A percentile compares a stretch with the other conserved stretches of the same genome.
Evolutionary conservation across 1,284 basidiomycete species (phyloP).

Genomic region (Marasmius fiardii): DNA sequence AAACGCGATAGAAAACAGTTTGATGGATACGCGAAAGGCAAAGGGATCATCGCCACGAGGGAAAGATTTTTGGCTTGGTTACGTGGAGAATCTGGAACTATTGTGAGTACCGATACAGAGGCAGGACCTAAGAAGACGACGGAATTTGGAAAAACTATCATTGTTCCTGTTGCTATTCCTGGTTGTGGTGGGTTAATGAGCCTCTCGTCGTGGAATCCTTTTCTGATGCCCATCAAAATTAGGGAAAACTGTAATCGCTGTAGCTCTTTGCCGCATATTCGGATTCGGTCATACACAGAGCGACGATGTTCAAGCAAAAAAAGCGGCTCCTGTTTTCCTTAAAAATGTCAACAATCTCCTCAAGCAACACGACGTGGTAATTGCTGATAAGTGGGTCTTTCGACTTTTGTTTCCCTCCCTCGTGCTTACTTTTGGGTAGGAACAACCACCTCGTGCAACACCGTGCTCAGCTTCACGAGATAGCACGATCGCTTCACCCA

Average conservation of each 20-base stretch:
- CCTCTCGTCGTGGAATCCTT: background rate
- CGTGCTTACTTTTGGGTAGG: conserved; percentile 34
- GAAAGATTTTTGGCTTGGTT: conserved; percentile 79
- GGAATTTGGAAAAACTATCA: conserved; percentile 73
- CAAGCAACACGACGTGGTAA: conserved; percentile 70
- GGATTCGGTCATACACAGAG: conserved; percentile 88
- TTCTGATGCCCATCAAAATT: conserved; percentile 25
- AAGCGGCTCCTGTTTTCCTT: conserved; percentile 74
- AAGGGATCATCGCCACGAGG: conserved; percentile 83
- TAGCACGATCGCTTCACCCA: conserved; percentile 36
- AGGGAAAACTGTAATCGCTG: conserved; percentile 82
- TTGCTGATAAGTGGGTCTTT: conserved; percentile 77
- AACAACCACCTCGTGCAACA: conserved; percentile 88
- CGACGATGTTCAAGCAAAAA: conserved; percentile 86
- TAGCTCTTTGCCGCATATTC: conserved; percentile 80
- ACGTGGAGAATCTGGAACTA: conserved; percentile 37
- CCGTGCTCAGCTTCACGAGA: conserved; percentile 63
- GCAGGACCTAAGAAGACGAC: conserved; percentile 23
- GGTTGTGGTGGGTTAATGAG: conserved; percentile 71
- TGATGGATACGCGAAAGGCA: conserved; percentile 61
- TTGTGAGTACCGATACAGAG: conserved; percentile 21
- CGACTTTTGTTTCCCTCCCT: background rate
- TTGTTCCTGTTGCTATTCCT: conserved; percentile 89
- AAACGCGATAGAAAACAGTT: conserved; percentile 61
- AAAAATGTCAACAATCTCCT: conserved; percentile 70